Evolutionary conservation across 352 stramenopile genomes (phyloP).

Genomic region (Phytophthora constricta): DNA sequence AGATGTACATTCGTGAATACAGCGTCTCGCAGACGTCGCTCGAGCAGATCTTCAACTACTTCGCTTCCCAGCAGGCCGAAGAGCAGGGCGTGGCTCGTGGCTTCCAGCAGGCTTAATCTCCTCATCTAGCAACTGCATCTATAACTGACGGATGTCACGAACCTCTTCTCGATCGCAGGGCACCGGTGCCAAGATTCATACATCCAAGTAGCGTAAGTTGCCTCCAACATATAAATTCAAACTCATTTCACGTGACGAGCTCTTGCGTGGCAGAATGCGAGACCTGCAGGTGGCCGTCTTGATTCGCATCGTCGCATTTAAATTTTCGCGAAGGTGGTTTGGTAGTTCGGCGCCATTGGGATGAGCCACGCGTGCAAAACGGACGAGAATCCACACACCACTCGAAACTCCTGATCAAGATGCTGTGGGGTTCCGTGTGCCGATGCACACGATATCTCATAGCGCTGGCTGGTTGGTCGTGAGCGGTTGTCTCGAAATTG

Average conservation of each 20-base stretch:
- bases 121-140: neutral
- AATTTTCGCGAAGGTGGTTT: slow-evolving; percentile 13
- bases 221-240: slow-evolving; percentile 23
- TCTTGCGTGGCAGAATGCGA: slow-evolving; percentile 20
- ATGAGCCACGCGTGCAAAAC: neutral
- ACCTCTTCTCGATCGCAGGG: neutral
- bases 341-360: neutral
- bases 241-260: slow-evolving; percentile 13
- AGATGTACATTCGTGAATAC: slow-evolving; percentile 84
- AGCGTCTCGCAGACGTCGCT: slow-evolving; percentile 89
- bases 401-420: neutral
- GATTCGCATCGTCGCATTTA: slow-evolving; percentile 20
- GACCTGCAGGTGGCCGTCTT: no score
- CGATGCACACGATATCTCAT: no score
- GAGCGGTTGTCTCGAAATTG: no score
- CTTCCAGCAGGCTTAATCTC: slow-evolving; percentile 31
- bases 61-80: slow-evolving; percentile 75
- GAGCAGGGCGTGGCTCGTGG: slow-evolving; percentile 47
- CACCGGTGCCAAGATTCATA: neutral
- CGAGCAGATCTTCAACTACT: slow-evolving; percentile 93
- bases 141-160: neutral
- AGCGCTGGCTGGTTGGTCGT: no score
- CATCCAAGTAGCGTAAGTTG: neutral
- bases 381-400: slow-evolving; percentile 2
- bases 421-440: neutral